Evolutionary conservation across 2,329 filamentous ascomycete genomes (phyloP).

Genomic region (Trichoderma pleuroti): DNA sequence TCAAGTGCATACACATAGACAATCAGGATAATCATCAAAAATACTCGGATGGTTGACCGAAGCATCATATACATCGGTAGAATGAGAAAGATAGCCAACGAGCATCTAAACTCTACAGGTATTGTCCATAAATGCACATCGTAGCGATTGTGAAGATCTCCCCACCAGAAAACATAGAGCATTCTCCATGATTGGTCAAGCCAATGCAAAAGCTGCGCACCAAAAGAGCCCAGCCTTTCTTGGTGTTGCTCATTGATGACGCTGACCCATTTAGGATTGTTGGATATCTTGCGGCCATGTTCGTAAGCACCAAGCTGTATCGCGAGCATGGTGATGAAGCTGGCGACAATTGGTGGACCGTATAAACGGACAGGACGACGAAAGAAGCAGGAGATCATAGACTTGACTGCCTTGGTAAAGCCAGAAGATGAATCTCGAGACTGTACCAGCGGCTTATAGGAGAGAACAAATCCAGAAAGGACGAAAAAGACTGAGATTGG

Average conservation of each 20-base stretch:
- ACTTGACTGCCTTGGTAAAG: neutral
- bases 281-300: neutral
- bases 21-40: neutral
- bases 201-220: neutral
- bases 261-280: neutral
- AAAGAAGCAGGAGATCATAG: neutral
- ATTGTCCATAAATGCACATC: neutral
- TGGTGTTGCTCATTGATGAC: neutral
- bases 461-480: neutral
- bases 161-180: neutral
- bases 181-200: neutral
- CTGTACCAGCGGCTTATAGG: neutral
- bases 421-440: neutral
- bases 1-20: neutral
- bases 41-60: neutral
- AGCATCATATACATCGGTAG: neutral
- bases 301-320: constrained; percentile 1
- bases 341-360: neutral
- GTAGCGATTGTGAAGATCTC: neutral
- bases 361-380: neutral
- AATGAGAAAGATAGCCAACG: neutral
- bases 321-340: neutral
- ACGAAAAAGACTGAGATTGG: neutral
- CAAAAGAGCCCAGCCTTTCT: neutral
- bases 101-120: neutral